Percentiles rank a stretch among this genome's conserved stretches.
phyloP scores from a whole-genome alignment of 2,329 filamentous ascomycete genomes.

The Geosmithia putterillii region DNA sequence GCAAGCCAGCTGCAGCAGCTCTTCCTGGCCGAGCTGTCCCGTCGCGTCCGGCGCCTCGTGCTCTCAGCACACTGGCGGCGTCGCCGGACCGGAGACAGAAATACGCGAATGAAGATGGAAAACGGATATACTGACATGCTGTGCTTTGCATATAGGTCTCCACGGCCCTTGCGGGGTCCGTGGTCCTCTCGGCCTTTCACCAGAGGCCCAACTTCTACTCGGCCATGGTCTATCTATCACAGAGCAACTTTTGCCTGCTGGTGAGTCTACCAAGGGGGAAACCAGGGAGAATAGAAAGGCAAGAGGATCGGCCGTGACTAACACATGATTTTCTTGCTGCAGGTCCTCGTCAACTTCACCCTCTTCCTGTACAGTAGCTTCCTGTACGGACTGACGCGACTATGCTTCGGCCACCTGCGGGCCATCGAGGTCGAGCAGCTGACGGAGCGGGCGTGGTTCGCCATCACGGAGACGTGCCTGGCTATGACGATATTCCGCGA shows the following conservation, averaged over 20 bases:
- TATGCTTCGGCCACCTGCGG: slow-evolving; percentile 83
- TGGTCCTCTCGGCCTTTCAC: slow-evolving; percentile 82
- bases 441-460: slow-evolving; percentile 96
- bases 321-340: not conserved
- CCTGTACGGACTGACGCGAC: slow-evolving; percentile 75
- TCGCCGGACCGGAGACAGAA: not conserved
- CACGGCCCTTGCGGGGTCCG: slow-evolving; percentile 68
- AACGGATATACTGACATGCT: not conserved
- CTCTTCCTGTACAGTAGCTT: slow-evolving; percentile 70
- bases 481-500: slow-evolving; percentile 98
- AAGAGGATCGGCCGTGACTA: too few species aligned
- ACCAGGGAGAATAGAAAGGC: too few species aligned
- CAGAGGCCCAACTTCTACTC: slow-evolving; percentile 98
- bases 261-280: slow-evolving; percentile 31
- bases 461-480: slow-evolving; percentile 88
- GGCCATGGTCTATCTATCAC: slow-evolving; percentile 89
- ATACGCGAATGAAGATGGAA: not conserved
- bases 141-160: slow-evolving; percentile 53
- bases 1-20: slow-evolving; percentile 6
- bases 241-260: slow-evolving; percentile 92
- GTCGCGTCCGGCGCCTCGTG: too few species aligned
- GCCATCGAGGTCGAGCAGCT: slow-evolving; percentile 94
- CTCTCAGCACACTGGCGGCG: too few species aligned
- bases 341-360: slow-evolving; percentile 87
- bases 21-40: not conserved